phyloP scores from a whole-genome alignment of 169 alveolate genomes.

The Plasmodium fragile region DNA sequence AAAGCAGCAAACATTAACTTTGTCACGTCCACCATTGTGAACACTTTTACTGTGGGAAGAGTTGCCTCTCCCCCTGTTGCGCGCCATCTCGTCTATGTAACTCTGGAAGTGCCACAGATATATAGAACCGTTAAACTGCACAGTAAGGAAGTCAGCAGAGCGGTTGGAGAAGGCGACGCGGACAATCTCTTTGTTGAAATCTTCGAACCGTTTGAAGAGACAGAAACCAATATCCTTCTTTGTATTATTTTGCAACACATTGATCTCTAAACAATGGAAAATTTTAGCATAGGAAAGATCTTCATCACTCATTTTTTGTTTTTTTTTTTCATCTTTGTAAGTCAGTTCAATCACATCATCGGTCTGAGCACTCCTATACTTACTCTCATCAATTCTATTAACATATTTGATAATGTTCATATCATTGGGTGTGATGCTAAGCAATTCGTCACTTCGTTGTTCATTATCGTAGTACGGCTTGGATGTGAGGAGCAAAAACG shows the following conservation, averaged over 20 bases:
- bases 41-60: neutral
- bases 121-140: constrained; percentile 53
- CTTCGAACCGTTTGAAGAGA: constrained; percentile 60
- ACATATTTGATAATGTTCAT: constrained; percentile 35
- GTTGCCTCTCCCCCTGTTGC: neutral
- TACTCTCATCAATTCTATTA: constrained; percentile 18
- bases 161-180: constrained; percentile 33
- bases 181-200: constrained; percentile 46
- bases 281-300: constrained; percentile 32
- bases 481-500: constrained; percentile 29
- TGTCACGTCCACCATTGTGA: neutral
- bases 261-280: constrained; percentile 48
- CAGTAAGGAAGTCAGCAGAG: constrained; percentile 59
- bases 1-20: constrained; percentile 43
- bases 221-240: constrained; percentile 54
- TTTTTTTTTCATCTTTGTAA: constrained; percentile 57
- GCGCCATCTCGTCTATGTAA: neutral
- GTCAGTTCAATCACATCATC: constrained; percentile 66
- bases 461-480: constrained; percentile 32
- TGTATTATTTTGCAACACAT: constrained; percentile 25
- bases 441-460: neutral
- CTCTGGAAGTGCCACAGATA: constrained; percentile 53
- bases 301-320: constrained; percentile 45
- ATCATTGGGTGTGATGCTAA: constrained; percentile 30
- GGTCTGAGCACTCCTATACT: neutral